Evolutionary conservation across 768 basidiomycete genomes (phyloP), one percentile per base, ranked within the genome.

Genomic region (Pulveroboletus ravenelii): DNA sequence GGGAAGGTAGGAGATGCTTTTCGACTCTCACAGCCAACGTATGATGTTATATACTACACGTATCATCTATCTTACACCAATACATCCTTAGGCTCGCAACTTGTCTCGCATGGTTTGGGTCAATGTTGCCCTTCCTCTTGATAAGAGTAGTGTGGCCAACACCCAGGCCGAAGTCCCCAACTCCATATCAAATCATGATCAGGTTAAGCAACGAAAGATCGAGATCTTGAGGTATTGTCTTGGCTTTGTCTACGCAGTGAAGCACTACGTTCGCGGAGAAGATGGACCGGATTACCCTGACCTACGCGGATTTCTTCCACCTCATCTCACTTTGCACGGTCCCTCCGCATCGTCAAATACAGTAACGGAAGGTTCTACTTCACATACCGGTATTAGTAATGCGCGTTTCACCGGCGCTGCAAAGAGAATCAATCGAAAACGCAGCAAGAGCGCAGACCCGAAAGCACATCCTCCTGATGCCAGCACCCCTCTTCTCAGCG

Each of bases 1-100:
- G 84, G 77, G 92, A 93, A 72, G 93, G 93, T 42, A 77, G 93
- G 56, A 95, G 89, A 67, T 80, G 83, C 38, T 93, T 93, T 62
- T 83, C 85, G 0, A 59, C 80, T 8, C 65, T 94, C 49, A 81
- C 78, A 10, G 78, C 89, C 13, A 82, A 85, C 61, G 80, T 80
- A 60, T 44, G 69, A 47, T 9, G 30, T 44, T 14, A 40, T 6
- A 39, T 47, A 10, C 18, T 18, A 42, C 13, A 14, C 17, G 27
- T 25, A 10, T 7, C 20, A 35, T 30, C n/a, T 15, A 14, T 37
- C 43, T 47, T 44, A 39, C 10, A 41, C 23, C 2, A 43, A 41
- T 44, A 39, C 41, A 44, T 39, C 31, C 36, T 37, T 51, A 80
- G 76, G 70, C 82, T 47, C 87, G 90, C 53, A 91, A 86, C 65